Base-by-base conservation (phyloP, 768 basidiomycete genomes). In the Lyophyllum decastes region DNA sequence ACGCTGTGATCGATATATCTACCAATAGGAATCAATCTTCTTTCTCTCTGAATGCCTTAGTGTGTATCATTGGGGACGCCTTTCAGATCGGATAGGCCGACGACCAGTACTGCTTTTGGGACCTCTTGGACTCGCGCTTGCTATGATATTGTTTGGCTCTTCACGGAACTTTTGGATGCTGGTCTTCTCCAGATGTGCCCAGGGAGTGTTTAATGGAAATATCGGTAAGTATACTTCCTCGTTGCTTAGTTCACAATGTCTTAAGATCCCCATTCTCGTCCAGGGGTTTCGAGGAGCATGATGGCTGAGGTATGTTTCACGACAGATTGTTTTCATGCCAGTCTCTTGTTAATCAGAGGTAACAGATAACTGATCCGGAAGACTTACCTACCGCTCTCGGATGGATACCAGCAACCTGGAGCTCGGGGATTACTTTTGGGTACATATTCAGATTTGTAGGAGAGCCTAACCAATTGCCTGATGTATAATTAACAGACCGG, bases 51-150 rank as follows among this genome's bases (percentile, higher is more conserved):
- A 77, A 64, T 66, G 65, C 41, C 49, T 73, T n/a, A 68, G 70
- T 35, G 72, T 73, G 1, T 66, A 70, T 24, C 64, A 66, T 7
- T 76, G 73, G 67, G 73, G 73, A 4, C 68, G 71, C 16, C 61
- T 73, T n/a, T 78, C 77, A 2, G 76, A 78, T 61, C 53, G 60
- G 14, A 65, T 74, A 55, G 76, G 77, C 2, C 67, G 77, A 22
- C 60, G 69, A 9, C 73, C 75, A 0, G 60, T 77, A 1, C 58
- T 78, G 14, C 46, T 76, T 2, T 57, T 73, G 14, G 76, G 74
- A 12, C 68, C 72, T 0, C 53, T 72, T 25, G 75, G 76, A 2
- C 66, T 76, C 0, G 60, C 69, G 0, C 59, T 63, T 50, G 69
- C 55, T 44, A 73, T 60, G 76, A 71, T 66, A 52, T 72, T 25